Evolutionary conservation across 1,284 basidiomycete species (phyloP), one percentile per base, ranked within the genome.

Genomic region (Ceratobasidium papillatum): DNA sequence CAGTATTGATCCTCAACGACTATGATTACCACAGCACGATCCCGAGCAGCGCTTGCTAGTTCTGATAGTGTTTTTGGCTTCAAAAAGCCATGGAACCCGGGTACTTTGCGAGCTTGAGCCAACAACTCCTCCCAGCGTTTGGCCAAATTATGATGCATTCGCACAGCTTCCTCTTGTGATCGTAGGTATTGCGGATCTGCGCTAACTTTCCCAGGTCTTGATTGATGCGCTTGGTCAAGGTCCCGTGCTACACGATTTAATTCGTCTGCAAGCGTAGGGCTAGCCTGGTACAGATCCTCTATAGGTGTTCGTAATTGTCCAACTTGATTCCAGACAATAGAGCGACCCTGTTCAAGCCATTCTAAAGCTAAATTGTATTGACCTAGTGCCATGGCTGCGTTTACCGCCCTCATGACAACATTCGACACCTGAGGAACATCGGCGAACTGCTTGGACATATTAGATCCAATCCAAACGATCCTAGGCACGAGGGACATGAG

Each of bases 271-370:
- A 62, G 38, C 8, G 1, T 25, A 9, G 59, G 59, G 27, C 43
- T n/a, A 2, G 34, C 30, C 4, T 14, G 30, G 17, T 2, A 17
- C 14, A 58, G 32, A 7, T 58, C 56, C 2, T 58, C 56, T 14
- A 58, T 34, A 25, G 56, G 32, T 5, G 56, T 17, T 32, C 56
- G 56, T 7, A 58, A 30, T 36, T 58, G 56, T 5, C 12, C 11
- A 2, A 58, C 34, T 34, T 58, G 56, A 32, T 58, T 58, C 56
- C 41, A 45, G 2, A 45, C 17, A 25, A 62, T 45, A 2, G 41
- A 45, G 12, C 81, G 77, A 22, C 81, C 80, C 68, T 78, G 25
- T 69, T 80, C 80, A 2, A 81, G 63, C 69, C 78, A 78, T 61
- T 81, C 80, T n/a, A 80, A 30, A 8, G 80, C 80, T 1, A 45